phyloP scores from a whole-genome alignment of 2,329 filamentous ascomycete genomes.

The Stagonosporopsis cucurbitacearum region DNA sequence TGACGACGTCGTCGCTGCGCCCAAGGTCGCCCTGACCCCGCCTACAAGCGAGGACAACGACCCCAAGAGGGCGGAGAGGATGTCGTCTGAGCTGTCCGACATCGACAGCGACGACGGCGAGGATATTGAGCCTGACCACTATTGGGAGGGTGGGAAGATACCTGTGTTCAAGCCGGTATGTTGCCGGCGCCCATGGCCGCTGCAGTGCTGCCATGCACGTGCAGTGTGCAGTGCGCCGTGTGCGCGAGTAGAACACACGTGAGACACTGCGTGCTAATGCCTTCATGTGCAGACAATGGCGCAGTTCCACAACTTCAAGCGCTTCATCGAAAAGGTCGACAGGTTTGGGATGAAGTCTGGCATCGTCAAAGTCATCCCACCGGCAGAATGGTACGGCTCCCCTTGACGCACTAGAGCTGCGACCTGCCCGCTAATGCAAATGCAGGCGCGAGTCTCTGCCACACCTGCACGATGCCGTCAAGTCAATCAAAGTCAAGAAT shows the following conservation, averaged over 20 bases:
- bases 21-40: constrained; percentile 56
- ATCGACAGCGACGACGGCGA: constrained; percentile 60
- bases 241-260: neutral
- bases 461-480: constrained; percentile 81
- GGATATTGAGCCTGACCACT: constrained; percentile 84
- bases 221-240: constrained; percentile 14
- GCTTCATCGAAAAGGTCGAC: constrained; percentile 89
- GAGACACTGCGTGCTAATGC: constrained; percentile 20
- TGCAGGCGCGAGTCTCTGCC: constrained; percentile 72
- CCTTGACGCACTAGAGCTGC: neutral
- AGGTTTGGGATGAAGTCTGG: constrained; percentile 96
- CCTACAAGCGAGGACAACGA: constrained; percentile 60
- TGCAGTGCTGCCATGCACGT: constrained; percentile 3
- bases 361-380: constrained; percentile 94
- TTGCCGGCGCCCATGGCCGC: constrained; percentile 31
- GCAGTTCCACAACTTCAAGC: constrained; percentile 92
- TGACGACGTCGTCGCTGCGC: constrained; percentile 40
- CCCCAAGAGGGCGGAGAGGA: constrained; percentile 50
- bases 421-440: neutral
- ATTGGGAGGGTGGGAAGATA: constrained; percentile 80
- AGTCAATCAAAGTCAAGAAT: constrained; percentile 91
- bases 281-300: constrained; percentile 71
- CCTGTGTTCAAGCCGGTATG: constrained; percentile 88
- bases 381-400: constrained; percentile 80
- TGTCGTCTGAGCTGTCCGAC: constrained; percentile 58